Evolutionary conservation across 1,284 basidiomycete species (phyloP), one percentile per base, ranked within the genome.

Genomic region (Puccinia brachypodii): DNA sequence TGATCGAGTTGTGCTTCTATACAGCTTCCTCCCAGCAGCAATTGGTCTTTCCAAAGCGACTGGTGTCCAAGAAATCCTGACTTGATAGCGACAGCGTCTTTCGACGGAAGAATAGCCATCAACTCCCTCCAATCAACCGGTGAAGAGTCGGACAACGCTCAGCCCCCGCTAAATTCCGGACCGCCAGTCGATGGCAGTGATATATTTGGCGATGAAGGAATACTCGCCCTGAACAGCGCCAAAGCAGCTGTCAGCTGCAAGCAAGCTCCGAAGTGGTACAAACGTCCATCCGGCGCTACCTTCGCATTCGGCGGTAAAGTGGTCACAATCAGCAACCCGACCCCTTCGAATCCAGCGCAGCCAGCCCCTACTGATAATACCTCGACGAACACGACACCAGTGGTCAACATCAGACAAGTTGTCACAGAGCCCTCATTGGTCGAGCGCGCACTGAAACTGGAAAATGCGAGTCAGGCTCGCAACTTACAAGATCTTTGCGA

Each of bases 1-100:
- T 25, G 36, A 22, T 53, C 31, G 25, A 44, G 8, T 42, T 28
- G 25, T 4, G 22, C 16, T 53, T 50, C 25, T 42, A 83, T 82
- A 25, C 86, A 94, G 91, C 92, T 98, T n/a, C 94, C 95, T 9
- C 91, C 93, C 1, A 93, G 93, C 40, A 91, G 92, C 85, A 98
- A 98, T 88, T 98, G 96, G 96, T 93, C 95, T 0, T 99, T 98
- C 91, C 94, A 98, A 88, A 93, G 95, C 3, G 91, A 96, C 82
- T 98, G 95, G 94, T 97, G 94, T 85, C 96, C 96, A 22, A 91
- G 93, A 83, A 98, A 98, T 87, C 96, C 96, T 0, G 93, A 95
- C 85, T 89, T 98, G 76, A 91, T 99, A 60, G 95, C 88, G 1
- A 89, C 91, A 0, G 92, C 92, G 19, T 93, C 91, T 85, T 94